phyloP scores from a whole-genome alignment of 345 rosid species.

The Trapa bicornis region DNA sequence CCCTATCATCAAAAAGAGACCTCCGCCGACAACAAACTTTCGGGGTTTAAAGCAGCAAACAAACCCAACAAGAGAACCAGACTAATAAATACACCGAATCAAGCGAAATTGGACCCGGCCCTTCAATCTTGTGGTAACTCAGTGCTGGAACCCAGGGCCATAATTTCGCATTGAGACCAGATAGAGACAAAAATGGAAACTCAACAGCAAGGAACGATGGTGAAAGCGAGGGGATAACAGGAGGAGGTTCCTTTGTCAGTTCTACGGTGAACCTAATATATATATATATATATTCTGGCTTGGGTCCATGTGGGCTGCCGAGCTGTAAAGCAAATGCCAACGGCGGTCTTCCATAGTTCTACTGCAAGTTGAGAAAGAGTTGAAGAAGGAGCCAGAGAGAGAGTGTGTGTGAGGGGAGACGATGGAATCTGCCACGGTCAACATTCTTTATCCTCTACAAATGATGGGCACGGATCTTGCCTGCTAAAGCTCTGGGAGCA shows the following conservation, averaged over 20 bases:
- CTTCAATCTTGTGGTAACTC: constrained; percentile 14
- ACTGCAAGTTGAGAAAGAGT: constrained; percentile 5
- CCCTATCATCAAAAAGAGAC: constrained; percentile 35
- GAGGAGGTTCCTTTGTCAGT: background rate
- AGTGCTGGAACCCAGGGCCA: background rate
- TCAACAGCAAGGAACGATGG: constrained; percentile 4
- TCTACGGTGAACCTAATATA: background rate
- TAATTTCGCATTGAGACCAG: background rate
- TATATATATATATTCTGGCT: background rate
- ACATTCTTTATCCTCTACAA: too few relatives aligned
- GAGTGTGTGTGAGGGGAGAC: background rate
- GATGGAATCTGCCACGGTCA: background rate
- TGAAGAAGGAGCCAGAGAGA: background rate
- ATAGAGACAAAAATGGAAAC: background rate
- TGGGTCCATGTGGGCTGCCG: constrained; percentile 2
- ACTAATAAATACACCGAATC: background rate
- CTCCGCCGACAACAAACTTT: constrained; percentile 57
- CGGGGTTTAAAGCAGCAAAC: constrained; percentile 3
- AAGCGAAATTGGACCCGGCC: constrained; percentile 8
- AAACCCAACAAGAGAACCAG: constrained; percentile 5
- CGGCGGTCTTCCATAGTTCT: constrained; percentile 6
- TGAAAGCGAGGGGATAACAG: background rate
- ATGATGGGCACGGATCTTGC: too few relatives aligned
- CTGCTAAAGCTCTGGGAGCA: too few relatives aligned
- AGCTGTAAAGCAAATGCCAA: constrained; percentile 29